These are phyloP conservation scores for Lasiodiplodia hormozganensis DNA, from an alignment of 2,329 filamentous ascomycete species.

Conservation along the genomic window DNA sequence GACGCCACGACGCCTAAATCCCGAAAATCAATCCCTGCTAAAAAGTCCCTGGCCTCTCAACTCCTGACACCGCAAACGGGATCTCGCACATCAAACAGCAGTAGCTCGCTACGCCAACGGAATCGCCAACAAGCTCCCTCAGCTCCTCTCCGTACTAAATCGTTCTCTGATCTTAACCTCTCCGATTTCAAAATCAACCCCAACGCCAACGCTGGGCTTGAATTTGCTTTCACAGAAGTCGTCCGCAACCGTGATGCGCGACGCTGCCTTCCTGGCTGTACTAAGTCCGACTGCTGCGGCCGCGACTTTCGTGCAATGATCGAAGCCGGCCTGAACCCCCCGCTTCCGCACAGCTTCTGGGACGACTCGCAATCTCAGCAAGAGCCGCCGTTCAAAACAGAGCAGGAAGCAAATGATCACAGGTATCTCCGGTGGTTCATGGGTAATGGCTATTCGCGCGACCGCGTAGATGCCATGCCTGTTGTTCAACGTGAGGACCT, in stretches of 20 bases:
- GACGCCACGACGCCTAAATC: background rate
- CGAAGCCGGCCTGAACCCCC: slow-evolving; percentile 36
- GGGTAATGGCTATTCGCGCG: slow-evolving; percentile 49
- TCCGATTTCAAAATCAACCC: slow-evolving; percentile 87
- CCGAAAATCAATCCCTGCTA: background rate
- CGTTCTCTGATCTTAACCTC: slow-evolving; percentile 64
- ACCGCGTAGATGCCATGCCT: slow-evolving; percentile 56
- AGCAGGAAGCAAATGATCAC: slow-evolving; percentile 45
- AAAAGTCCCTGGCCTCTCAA: background rate
- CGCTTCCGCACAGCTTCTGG: slow-evolving; percentile 21
- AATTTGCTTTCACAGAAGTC: slow-evolving; percentile 77
- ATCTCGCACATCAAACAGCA: background rate
- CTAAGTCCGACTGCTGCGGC: slow-evolving; percentile 77
- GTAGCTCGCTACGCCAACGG: background rate
- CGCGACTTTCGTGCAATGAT: slow-evolving; percentile 73
- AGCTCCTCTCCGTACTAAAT: slow-evolving; percentile 62
- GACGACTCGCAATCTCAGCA: background rate
- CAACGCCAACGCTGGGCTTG: slow-evolving; percentile 70
- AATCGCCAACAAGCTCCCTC: background rate
- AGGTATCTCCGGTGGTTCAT: slow-evolving; percentile 62
- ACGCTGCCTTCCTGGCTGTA: slow-evolving; percentile 75
- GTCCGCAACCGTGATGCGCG: slow-evolving; percentile 74
- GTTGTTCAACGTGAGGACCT: slow-evolving; percentile 68
- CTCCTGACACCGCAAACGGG: slow-evolving; percentile 4
- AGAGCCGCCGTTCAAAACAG: background rate